Base-by-base conservation (phyloP, 2,329 filamentous ascomycete genomes). In the Aspergillus calidoustus region DNA sequence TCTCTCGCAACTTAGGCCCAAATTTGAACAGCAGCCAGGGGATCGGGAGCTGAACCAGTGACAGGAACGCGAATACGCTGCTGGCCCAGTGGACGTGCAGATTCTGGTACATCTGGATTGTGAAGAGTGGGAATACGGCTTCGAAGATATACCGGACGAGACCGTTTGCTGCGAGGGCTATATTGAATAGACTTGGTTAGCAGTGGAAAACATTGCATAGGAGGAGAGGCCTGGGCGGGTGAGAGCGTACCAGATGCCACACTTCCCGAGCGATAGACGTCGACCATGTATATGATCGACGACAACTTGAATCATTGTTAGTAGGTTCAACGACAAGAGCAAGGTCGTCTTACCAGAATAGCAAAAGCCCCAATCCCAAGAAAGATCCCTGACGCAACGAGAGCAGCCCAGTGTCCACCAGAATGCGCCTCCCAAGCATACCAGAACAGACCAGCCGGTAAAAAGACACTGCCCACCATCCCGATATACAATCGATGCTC, bases 21-120 rank as follows among this genome's bases (percentile, higher is more conserved):
- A 54, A 59, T 19, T 48, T 49, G 51, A 28, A 54, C 9, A 54
- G 43, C 3, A 59, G 41, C 50, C 50, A 59, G 6, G 57, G 57
- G 11, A 49, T 59, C 3, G 59, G 53, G 1, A 61, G 19, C 8
- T 57, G 54, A 3, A 61, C n/a, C 7, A 61, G 25, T 4, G 59
- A 57, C 6, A 53, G 23, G 19, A 57, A 57, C 7, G 59, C 59
- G 7, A 44, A 57, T 8, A 57, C 38, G 13, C 47, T 38, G 31
- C 59, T 43, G 19, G 59, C 59, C 59, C 59, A 61, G 22, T 57
- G 31, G 25, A 52, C n/a, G 2, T 54, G 54, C 64, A 72, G 3
- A 4, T 47, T 53, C 25, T 61, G 30, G 25, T 61, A 61, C 47
- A 61, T 61, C 30, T 61, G 54, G 5, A 61, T 28, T 8, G 59